Percentiles rank a stretch among this genome's conserved stretches.
Conservation (phyloP, 148 eudicot genomes). For the Pharnaceum exiguum region DNA sequence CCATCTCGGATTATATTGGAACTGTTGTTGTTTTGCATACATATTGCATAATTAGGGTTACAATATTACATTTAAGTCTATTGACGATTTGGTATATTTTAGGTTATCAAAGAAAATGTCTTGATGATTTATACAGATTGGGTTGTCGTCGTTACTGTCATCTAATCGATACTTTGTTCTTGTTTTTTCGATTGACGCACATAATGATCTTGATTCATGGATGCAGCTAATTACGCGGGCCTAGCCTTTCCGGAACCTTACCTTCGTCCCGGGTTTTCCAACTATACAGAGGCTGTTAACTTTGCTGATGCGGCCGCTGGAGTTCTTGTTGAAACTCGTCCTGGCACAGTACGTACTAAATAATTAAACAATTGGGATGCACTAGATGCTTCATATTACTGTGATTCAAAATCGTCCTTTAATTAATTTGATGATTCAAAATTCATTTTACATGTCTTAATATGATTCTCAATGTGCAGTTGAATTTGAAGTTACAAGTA, state of each 20-base stretch:
- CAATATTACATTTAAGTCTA: no score
- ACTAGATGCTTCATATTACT: not conserved
- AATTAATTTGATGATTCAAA: not conserved
- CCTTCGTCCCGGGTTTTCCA: slow-evolving; percentile 14
- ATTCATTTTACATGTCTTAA: not conserved
- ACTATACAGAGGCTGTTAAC: slow-evolving; percentile 23
- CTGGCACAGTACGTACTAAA: slow-evolving; percentile 22
- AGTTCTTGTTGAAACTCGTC: slow-evolving; percentile 30
- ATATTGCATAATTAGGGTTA: no score
- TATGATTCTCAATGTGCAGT: not conserved
- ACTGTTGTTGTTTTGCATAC: no score
- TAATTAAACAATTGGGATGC: not conserved
- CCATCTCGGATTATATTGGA: no score
- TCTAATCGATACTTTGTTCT: not conserved
- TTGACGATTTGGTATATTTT: no score
- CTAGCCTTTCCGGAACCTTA: slow-evolving; percentile 26
- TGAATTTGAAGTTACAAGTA: slow-evolving; percentile 12
- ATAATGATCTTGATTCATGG: not conserved
- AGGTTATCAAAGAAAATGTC: no score
- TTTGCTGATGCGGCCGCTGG: slow-evolving; percentile 52
- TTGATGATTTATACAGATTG: no score
- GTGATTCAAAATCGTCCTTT: not conserved
- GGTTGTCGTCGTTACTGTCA: no score
- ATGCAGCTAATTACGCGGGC: slow-evolving; percentile 37
- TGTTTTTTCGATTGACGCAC: not conserved